Evolutionary conservation across 805 yeast species (phyloP).

Genomic region (Yarrowia sp.): DNA sequence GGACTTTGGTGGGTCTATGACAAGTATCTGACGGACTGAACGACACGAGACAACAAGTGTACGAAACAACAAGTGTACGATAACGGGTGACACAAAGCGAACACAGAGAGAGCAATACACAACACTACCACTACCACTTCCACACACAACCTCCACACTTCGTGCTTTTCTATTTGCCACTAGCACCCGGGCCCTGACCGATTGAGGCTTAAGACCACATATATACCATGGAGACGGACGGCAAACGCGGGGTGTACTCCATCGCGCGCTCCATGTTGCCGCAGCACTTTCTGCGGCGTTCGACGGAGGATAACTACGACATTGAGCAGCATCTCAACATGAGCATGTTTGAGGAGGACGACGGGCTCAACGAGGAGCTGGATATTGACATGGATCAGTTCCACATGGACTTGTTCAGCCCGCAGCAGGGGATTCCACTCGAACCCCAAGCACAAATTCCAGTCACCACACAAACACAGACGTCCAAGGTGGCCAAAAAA

Average conservation of each 20-base stretch:
- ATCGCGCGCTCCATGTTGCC: conserved; percentile 23
- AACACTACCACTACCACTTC: background rate
- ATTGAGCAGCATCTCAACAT: conserved; percentile 33
- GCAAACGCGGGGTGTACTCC: conserved; percentile 20
- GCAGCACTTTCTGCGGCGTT: conserved; percentile 11
- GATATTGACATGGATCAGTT: conserved; percentile 22
- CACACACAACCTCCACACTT: background rate
- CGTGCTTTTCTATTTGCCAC: too few species aligned
- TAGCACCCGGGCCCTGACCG: conserved; percentile 2
- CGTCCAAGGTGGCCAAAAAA: background rate
- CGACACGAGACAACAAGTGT: too few species aligned
- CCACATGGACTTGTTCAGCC: conserved; percentile 15
- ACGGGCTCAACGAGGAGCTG: conserved; percentile 14
- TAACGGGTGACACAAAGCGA: background rate
- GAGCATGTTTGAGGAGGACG: conserved; percentile 31
- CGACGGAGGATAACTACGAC: conserved; percentile 31
- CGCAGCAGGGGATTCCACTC: conserved; percentile 1
- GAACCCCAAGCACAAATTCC: background rate
- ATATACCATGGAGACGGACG: background rate
- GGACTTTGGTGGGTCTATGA: background rate
- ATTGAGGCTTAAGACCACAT: background rate
- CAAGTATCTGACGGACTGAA: too few species aligned
- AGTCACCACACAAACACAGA: background rate
- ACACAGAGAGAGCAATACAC: background rate
- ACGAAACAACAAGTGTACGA: too few species aligned